Evolutionary conservation across 305 asterid species (phyloP), one percentile per base, ranked within the genome.

Genomic region (Plantago lanceolata): DNA sequence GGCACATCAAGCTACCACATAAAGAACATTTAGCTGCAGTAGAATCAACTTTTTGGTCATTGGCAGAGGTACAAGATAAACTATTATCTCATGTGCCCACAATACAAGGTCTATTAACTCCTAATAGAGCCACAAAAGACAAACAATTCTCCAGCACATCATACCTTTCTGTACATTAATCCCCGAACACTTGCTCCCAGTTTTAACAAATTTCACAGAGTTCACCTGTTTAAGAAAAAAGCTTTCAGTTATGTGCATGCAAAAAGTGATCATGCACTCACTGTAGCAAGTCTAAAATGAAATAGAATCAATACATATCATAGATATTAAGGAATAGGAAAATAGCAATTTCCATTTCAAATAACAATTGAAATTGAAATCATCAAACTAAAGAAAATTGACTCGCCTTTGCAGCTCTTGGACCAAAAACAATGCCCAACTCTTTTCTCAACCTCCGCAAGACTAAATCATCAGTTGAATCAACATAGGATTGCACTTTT

Each of bases 391-490:
- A 61, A 64, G 8, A 48, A 62, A 48, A 56, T 28, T 17, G 26
- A 65, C 69, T 71, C 51, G 76, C 73, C 49, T 61, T 82, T 51
- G 47, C 69, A 48, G 59, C 67, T 37, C 43, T 71, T 62, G 73
- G 69, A 66, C 66, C 67, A 70, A 65, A 62, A 44, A 68, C 57
- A 44, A 28, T 53, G 64, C 70, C 75, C 35, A 80, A 56, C 55
- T 62, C 75, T 56, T 77, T 75, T 71, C 79, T 79, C 55, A 84
- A 53, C 71, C 76, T 79, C 85, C 69, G 60, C 56, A 84, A 69
- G 61, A 71, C 70, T 48, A 61, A 74, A 58, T 76, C 73, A 43
- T 68, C 70, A 31, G 59, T 63, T 28, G 68, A 65, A 53, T 65
- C 61, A 51, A 76, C 56, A 64, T 56, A 76, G 31, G 77, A 68